phyloP scores from a whole-genome alignment of 2,329 filamentous ascomycete genomes.

The Elsinoe arachidis region DNA sequence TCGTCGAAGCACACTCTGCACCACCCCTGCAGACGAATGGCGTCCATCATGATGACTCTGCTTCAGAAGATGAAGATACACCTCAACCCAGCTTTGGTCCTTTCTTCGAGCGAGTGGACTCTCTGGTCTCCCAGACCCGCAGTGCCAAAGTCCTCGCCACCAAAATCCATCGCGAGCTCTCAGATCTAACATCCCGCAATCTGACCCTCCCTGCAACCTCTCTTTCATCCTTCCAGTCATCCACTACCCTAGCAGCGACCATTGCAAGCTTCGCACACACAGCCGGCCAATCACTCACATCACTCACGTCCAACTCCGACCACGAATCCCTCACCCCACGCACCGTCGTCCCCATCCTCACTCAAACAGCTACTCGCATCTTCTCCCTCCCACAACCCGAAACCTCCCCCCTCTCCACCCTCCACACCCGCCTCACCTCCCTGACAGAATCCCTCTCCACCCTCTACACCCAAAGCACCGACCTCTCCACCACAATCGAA shows the following conservation, averaged over 20 bases:
- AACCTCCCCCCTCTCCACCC: constrained; percentile 60
- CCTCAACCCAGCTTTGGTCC: constrained; percentile 55
- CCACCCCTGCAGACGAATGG: constrained; percentile 26
- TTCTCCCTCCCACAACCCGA: constrained; percentile 46
- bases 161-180: constrained; percentile 67
- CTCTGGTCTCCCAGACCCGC: constrained; percentile 64
- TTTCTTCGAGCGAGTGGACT: constrained; percentile 62
- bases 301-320: constrained; percentile 62
- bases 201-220: constrained; percentile 64
- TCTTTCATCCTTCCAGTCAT: constrained; percentile 59
- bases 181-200: constrained; percentile 68
- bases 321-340: constrained; percentile 56
- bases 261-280: constrained; percentile 58
- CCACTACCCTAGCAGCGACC: constrained; percentile 55
- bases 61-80: constrained; percentile 48
- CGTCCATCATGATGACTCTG: constrained; percentile 44
- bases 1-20: constrained; percentile 39
- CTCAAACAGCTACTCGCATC: constrained; percentile 44
- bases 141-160: constrained; percentile 75
- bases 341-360: constrained; percentile 58
- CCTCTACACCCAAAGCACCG: constrained; percentile 52
- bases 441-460: constrained; percentile 59
- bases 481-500: constrained; percentile 38
- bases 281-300: constrained; percentile 58
- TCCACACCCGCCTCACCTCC: constrained; percentile 57